Conservation (phyloP, 441 rosid genomes). For the Pelargonium myrrhifolium region DNA sequence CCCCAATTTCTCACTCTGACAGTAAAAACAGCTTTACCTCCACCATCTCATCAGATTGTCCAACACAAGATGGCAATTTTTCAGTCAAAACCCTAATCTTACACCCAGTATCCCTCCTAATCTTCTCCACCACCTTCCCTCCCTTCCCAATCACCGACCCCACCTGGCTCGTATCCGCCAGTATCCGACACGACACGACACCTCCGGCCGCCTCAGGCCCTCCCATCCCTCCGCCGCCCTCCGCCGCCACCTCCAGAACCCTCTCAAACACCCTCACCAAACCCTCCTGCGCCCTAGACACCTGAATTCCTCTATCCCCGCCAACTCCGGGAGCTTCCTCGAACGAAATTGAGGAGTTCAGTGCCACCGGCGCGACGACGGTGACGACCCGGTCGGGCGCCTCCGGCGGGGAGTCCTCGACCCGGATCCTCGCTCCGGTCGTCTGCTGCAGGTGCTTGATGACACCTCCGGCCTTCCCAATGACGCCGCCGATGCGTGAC, state of each 20-base stretch:
- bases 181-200: slow-evolving; percentile 56
- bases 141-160: slow-evolving; percentile 86
- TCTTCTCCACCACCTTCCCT: slow-evolving; percentile 70
- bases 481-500: slow-evolving; percentile 70
- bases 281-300: slow-evolving; percentile 81
- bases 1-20: not conserved
- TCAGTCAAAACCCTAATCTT: slow-evolving; percentile 55
- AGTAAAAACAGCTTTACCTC: slow-evolving; percentile 39
- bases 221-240: slow-evolving; percentile 28
- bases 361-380: slow-evolving; percentile 34
- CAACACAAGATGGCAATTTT: slow-evolving; percentile 64
- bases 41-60: slow-evolving; percentile 55
- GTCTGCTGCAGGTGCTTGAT: slow-evolving; percentile 69
- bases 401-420: slow-evolving; percentile 60
- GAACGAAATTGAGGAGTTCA: slow-evolving; percentile 14
- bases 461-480: slow-evolving; percentile 69
- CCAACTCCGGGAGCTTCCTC: slow-evolving; percentile 18
- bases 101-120: slow-evolving; percentile 66
- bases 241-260: slow-evolving; percentile 63
- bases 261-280: slow-evolving; percentile 69
- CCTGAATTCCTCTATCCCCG: slow-evolving; percentile 36
- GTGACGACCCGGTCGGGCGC: slow-evolving; percentile 62
- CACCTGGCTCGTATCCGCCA: slow-evolving; percentile 63
- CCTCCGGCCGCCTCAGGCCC: slow-evolving; percentile 20
- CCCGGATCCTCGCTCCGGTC: slow-evolving; percentile 67